Percentiles rank a stretch among this genome's conserved stretches.
phyloP scores from a whole-genome alignment of 306 rosid genomes.

The Prunus fruticosa region DNA sequence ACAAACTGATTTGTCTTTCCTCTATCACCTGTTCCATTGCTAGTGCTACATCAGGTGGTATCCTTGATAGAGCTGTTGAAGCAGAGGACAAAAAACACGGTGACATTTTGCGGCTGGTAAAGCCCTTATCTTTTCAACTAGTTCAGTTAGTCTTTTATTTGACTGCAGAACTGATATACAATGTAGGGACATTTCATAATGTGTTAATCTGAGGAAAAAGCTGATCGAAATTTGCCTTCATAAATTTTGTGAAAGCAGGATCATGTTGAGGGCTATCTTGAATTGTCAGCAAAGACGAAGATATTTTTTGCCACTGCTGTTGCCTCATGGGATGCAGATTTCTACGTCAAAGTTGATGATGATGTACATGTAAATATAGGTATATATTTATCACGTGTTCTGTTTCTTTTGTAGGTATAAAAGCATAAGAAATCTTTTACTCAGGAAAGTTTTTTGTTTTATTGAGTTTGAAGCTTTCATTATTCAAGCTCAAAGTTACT shows the following conservation, averaged over 20 bases:
- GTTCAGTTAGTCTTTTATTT: not conserved
- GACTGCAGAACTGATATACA: not conserved
- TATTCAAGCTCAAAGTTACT: not conserved
- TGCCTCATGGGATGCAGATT: slow-evolving; percentile 56
- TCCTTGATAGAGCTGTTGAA: slow-evolving; percentile 57
- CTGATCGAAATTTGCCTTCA: not conserved
- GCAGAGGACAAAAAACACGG: slow-evolving; percentile 53
- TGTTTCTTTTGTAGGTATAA: not conserved
- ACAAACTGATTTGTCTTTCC: not conserved
- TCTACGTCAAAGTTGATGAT: slow-evolving; percentile 58
- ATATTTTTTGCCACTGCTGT: slow-evolving; percentile 51
- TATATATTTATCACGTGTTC: slow-evolving; percentile 2
- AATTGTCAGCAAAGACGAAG: slow-evolving; percentile 59
- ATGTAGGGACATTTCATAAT: not conserved
- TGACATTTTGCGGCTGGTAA: slow-evolving; percentile 61
- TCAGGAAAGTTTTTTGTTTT: no score
- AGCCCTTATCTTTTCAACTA: slow-evolving; percentile 13
- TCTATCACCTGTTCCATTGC: slow-evolving; percentile 1
- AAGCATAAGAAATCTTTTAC: not conserved
- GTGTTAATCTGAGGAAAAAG: not conserved
- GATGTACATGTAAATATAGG: slow-evolving; percentile 66
- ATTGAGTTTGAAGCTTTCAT: not conserved
- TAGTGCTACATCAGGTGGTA: slow-evolving; percentile 64
- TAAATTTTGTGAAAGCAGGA: slow-evolving; percentile 33
- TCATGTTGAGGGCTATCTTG: slow-evolving; percentile 62